Evolutionary conservation across 2,329 filamentous ascomycete genomes (phyloP), one percentile per base, ranked within the genome.

Genomic region (Elsinoe batatas): DNA sequence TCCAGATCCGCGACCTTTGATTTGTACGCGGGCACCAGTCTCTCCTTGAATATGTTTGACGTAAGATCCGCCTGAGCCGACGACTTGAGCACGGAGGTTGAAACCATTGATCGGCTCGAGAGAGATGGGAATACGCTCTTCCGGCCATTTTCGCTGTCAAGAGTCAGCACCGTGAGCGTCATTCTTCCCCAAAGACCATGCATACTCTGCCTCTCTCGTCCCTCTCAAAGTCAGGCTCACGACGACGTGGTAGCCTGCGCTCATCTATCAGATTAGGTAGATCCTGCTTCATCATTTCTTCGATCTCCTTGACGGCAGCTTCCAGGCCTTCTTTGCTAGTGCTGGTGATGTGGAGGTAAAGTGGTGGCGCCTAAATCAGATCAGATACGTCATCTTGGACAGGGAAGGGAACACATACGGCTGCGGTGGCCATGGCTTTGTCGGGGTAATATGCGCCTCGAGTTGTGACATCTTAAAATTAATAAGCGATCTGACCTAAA

Each of bases 21-120:
- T 98, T 70, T 98, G 93, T 22, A 98, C 93, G 63, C 91, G 88
- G 69, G 93, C 97, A 59, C 88, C 81, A 12, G 93, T 97, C 71
- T 95, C 90, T 67, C 91, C 84, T 72, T 97, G 93, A 61, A 98
- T 97, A 67, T 96, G 91, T 72, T 98, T 98, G 59, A 98, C 93
- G 67, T 97, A 96, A 42, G 88, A 87, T 58, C 93, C 93, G 32
- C 90, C 90, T 63, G 91, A 87, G 50, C 93, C 93, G 55, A 98
- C 93, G 46, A 98, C 91, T 68, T 97, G 91, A 53, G 93, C 93
- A 60, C 93, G 87, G 47, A 98, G 77, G 67, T 98, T 98, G 74
- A 98, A 98, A 17, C 93, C 93, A 20, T 85, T 88, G 54, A 97
- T 82, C 0, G 91, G 88, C 63, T 97, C 93, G 57, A 98, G 82